Base-by-base conservation (phyloP, 768 basidiomycete species). In the Terana coerulea region DNA sequence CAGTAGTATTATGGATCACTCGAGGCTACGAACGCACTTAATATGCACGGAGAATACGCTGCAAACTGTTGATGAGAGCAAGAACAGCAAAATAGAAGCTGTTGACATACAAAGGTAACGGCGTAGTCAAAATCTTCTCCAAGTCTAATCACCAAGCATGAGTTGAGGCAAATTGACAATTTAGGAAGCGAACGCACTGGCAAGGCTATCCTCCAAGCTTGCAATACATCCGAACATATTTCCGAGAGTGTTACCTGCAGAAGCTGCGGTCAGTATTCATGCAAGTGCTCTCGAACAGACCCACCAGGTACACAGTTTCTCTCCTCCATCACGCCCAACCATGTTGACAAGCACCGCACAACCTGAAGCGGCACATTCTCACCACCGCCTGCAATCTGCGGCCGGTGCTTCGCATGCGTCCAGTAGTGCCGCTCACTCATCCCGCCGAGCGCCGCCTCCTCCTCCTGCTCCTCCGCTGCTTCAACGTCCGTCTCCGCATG, bases 21-120 rank as follows among this genome's bases (percentile, higher is more conserved):
- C 3, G 15, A 8, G 11, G 10, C 25, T 14, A 25, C 43, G 25
- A 8, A 31, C 50, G 47, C 51, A 74, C 78, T 76, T 72, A 59
- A 85, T 84, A 60, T 85, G 83, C 7, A 78, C 81, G 1, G 83
- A 76, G 60, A 80, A 85, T 12, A 83, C 77, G 53, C 82, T 84
- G 51, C 7, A 28, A 43, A 46, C 10, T 15, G 41, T 37, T n/a
- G 50, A 51, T 14, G 33, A 29, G 30, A 25, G n/a, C 29, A 52
- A n/a, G 35, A 22, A 45, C 21, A 30, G n/a, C 4, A 28, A 11
- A 30, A 12, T 6, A 41, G 34, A 24, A 25, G 73, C 83, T 61
- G n/a, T n/a, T n/a, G n/a, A n/a, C n/a, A n/a, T 58, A 84, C 83
- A 83, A 82, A 26, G 83, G 84, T 31, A 85, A 60, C 1, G 83